Base-by-base conservation (phyloP, 148 eudicot species). In the Amaranthus cruentus region DNA sequence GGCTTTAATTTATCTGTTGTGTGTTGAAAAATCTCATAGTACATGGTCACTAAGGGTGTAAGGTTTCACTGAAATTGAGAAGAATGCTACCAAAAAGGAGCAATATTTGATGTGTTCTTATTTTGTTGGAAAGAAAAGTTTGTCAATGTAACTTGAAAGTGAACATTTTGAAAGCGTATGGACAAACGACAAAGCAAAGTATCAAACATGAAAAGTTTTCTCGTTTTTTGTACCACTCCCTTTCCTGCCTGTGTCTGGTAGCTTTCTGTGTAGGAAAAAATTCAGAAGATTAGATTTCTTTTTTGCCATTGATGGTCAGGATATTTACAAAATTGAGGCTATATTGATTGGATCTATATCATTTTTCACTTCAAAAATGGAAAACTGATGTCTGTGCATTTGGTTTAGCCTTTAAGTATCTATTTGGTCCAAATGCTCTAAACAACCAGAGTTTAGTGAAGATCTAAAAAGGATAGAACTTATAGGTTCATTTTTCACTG, bases 1-100 rank as follows among this genome's bases (percentile, higher is more conserved):
- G 52, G 15, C 44, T 58, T 15, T 57, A 7, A 59, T 58, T 38
- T 43, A 46, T 6, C 6, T 13, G 55, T 55, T 51, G 7, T 14
- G 46, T 9, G 18, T 14, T 42, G 9, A 70, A 0, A 1, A 70
- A 3, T 67, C 6, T 44, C 60, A 9, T 43, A 1, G 44, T 48
- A 71, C 63, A 15, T 57, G 64, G 44, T 8, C 6, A 10, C 62
- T 5, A 57, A 71, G 51, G 75, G 58, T 49, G 67, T 44, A 63
- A 13, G 4, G 5, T 63, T 63, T 4, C 0, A 10, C 49, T 42
- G 14, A 47, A 28, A 51, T 42, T 62, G 66, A 62, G 66, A 46
- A 64, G 68, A 38, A 47, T 65, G 68, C 68, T 13, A 46, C 51
- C n/a, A 14, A 14, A 65, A 12, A 6, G 68, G 28, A 44, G 7